Percentiles rank a stretch among this genome's conserved stretches.
These are phyloP conservation scores for Helicosporidium sp. DNA, from an alignment of 139 green algal species.

Conservation along the genomic window DNA sequence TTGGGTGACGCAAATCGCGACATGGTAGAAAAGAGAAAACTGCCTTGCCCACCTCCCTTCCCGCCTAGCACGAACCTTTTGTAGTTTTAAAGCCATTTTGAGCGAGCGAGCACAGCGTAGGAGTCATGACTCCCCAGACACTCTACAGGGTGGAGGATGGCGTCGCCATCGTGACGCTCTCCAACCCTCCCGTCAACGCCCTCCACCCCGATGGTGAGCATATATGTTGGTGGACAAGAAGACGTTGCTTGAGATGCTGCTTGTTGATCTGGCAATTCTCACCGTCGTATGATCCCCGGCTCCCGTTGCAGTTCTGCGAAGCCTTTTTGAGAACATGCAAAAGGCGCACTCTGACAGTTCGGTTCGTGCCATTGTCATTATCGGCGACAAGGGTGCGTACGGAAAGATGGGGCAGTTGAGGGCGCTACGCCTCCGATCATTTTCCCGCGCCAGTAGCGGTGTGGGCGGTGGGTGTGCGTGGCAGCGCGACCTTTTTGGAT, in stretches of 20 bases:
- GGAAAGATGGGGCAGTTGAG: no score
- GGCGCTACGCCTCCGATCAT: no score
- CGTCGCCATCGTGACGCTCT: slow-evolving; percentile 71
- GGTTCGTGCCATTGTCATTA: slow-evolving; percentile 81
- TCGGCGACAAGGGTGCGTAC: slow-evolving; percentile 29
- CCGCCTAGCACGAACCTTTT: no score
- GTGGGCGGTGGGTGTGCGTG: no score
- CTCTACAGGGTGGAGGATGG: slow-evolving; percentile 24
- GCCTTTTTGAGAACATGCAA: slow-evolving; percentile 51
- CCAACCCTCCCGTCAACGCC: slow-evolving; percentile 86
- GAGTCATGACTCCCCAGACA: slow-evolving; percentile 1
- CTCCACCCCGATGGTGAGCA: slow-evolving; percentile 64
- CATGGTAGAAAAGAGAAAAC: no score
- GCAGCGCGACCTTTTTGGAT: no score
- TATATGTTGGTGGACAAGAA: no score
- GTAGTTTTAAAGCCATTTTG: background rate
- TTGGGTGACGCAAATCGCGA: no score
- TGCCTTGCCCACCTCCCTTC: background rate
- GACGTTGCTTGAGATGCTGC: no score
- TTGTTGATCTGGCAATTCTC: no score
- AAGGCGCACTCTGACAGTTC: slow-evolving; percentile 39
- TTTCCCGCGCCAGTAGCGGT: no score
- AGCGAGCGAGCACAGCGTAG: background rate
- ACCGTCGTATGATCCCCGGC: no score
- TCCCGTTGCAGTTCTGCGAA: slow-evolving; percentile 51